Conservation (phyloP, 169 alveolate species). For the Perkinsus chesapeaki region DNA sequence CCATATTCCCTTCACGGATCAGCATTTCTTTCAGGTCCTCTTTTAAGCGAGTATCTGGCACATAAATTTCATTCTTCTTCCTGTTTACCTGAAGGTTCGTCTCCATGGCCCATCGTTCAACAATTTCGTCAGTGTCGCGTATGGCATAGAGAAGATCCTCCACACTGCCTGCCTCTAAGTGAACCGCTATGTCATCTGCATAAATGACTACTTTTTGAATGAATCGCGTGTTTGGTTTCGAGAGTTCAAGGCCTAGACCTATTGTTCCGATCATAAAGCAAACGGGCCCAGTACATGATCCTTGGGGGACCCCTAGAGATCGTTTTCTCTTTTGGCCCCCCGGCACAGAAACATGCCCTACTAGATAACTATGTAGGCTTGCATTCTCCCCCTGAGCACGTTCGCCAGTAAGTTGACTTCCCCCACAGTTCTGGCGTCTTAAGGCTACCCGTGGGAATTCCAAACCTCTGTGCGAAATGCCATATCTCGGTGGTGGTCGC, state of each 20-base stretch:
- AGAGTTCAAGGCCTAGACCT: background rate
- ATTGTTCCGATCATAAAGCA: background rate
- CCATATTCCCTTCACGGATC: background rate
- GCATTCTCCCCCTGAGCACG: constrained; percentile 18
- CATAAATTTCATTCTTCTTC: background rate
- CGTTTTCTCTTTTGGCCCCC: background rate
- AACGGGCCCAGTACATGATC: background rate
- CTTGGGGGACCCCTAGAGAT: background rate
- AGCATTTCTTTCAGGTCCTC: background rate
- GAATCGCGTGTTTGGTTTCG: background rate
- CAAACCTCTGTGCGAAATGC: too few species aligned
- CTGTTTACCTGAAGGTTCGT: background rate
- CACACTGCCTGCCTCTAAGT: background rate
- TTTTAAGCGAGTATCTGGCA: background rate
- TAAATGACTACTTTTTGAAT: background rate
- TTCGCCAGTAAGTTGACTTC: too few species aligned
- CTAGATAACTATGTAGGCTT: background rate
- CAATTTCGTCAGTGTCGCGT: background rate
- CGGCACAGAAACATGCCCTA: background rate
- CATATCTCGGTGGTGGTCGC: too few species aligned
- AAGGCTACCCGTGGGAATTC: constrained; percentile 43
- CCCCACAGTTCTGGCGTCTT: background rate
- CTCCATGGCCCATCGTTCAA: background rate
- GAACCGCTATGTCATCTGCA: background rate
- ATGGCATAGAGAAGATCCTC: background rate